Conservation (phyloP, 805 yeast genomes). For the Yamadazyma endophytica region DNA sequence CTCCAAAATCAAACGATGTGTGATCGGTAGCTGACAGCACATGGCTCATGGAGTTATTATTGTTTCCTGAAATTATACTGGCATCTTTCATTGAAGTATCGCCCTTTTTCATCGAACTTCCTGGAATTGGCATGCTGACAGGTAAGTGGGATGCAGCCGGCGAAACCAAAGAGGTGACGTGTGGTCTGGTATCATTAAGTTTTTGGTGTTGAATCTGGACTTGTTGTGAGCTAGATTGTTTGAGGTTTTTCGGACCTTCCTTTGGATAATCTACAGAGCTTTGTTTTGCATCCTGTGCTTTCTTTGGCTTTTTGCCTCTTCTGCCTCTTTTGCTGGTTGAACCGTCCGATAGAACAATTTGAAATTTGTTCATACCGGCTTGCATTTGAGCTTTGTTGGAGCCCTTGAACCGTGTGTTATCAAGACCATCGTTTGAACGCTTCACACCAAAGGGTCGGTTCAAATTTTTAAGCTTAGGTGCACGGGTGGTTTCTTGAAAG, state of each 20-base stretch:
- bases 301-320: conserved; percentile 5
- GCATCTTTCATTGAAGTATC: conserved; percentile 19
- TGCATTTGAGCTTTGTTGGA: conserved; percentile 26
- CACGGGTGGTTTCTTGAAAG: conserved; percentile 30
- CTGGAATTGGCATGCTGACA: neutral
- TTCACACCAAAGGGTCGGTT: too few relatives aligned
- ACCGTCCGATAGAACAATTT: conserved; percentile 43
- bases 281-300: neutral
- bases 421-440: too few relatives aligned
- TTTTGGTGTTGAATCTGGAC: neutral
- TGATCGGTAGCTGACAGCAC: conserved; percentile 32
- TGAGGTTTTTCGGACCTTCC: neutral
- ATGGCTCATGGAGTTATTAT: conserved; percentile 22
- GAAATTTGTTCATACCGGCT: conserved; percentile 43
- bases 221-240: neutral
- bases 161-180: too few relatives aligned
- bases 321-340: conserved; percentile 16
- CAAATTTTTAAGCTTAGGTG: too few relatives aligned
- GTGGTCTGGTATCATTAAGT: neutral
- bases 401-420: conserved; percentile 10
- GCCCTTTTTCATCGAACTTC: too few relatives aligned
- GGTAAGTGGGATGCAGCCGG: neutral
- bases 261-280: conserved; percentile 1
- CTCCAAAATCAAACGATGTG: conserved; percentile 35
- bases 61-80: conserved; percentile 20